Conservation (phyloP, 2,329 filamentous ascomycete species). For the Aureobasidium sp. region DNA sequence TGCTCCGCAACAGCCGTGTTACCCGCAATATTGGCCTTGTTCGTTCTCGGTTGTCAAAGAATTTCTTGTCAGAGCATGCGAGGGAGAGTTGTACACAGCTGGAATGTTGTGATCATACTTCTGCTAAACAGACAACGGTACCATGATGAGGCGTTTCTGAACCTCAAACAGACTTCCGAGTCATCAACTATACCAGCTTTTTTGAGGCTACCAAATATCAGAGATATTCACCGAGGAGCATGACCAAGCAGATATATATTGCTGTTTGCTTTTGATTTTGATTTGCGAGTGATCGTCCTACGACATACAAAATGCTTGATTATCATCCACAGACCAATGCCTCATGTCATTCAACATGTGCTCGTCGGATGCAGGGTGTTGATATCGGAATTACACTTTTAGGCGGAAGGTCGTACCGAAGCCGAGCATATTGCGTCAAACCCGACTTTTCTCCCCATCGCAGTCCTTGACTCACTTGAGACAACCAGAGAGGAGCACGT, state of each 20-base stretch:
- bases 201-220: no score
- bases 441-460: slow-evolving; percentile 7
- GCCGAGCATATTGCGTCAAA: slow-evolving; percentile 9
- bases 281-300: not conserved
- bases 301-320: not conserved
- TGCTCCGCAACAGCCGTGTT: not conserved
- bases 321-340: no score
- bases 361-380: not conserved
- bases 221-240: no score
- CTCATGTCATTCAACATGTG: not conserved
- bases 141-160: no score
- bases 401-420: slow-evolving; percentile 5
- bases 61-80: no score
- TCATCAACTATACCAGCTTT: not conserved
- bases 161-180: no score
- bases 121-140: no score
- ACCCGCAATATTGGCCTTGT: not conserved
- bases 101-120: no score
- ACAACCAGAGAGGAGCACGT: not conserved
- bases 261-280: not conserved
- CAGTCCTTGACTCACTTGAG: not conserved
- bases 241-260: not conserved
- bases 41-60: no score
- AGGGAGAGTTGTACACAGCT: no score
- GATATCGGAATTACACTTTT: not conserved